Evolutionary conservation across 805 yeast genomes (phyloP).

Genomic region (Metschnikowia colocasiae): DNA sequence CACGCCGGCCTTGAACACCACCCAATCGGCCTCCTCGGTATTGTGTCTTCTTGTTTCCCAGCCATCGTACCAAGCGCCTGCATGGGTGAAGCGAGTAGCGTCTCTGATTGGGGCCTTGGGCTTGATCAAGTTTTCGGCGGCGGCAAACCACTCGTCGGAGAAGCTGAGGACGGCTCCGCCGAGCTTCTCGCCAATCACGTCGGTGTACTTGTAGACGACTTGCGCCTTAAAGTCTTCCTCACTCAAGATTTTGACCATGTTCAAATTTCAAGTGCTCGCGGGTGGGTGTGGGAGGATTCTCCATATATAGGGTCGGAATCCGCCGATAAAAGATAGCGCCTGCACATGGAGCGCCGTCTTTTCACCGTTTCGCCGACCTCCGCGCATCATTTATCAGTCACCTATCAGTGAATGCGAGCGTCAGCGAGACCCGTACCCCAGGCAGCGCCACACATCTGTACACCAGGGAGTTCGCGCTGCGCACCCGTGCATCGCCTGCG

Average conservation of each 20-base stretch:
- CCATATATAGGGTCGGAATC: slow-evolving; percentile 1
- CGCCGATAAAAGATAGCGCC: neutral
- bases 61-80: slow-evolving; percentile 98
- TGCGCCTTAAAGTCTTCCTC: slow-evolving; percentile 41
- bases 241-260: slow-evolving; percentile 18
- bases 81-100: slow-evolving; percentile 68
- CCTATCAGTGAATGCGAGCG: too few species aligned
- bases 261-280: neutral
- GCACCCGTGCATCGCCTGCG: neutral
- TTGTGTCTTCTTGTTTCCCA: slow-evolving; percentile 98
- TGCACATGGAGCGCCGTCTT: neutral
- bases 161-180: slow-evolving; percentile 71
- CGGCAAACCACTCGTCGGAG: slow-evolving; percentile 96
- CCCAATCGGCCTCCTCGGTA: slow-evolving; percentile 82
- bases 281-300: neutral
- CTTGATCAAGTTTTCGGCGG: slow-evolving; percentile 79
- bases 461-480: neutral
- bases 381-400: neutral
- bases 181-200: slow-evolving; percentile 78
- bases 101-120: slow-evolving; percentile 80
- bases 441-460: too few species aligned
- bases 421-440: too few species aligned
- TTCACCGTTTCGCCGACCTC: neutral
- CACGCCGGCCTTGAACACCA: slow-evolving; percentile 77
- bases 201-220: slow-evolving; percentile 55